Conservation (phyloP, 805 yeast genomes). For the Lipomyces sp. region DNA sequence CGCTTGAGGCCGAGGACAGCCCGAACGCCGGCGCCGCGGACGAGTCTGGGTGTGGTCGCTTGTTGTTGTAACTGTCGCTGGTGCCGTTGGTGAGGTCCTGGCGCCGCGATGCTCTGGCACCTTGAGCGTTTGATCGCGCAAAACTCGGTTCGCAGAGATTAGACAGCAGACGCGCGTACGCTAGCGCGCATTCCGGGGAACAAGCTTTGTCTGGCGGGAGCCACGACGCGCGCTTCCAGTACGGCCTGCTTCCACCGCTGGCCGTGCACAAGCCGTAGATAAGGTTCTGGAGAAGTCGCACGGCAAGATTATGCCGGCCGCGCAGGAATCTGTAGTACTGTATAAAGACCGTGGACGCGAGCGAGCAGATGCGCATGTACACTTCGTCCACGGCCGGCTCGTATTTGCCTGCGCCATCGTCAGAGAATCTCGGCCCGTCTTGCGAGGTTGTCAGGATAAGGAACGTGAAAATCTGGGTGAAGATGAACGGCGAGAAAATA, state of each 20-base stretch:
- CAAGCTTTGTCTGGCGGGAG: conserved; percentile 4
- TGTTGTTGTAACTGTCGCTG: too few relatives aligned
- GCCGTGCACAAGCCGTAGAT: conserved; percentile 46
- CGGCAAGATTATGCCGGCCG: conserved; percentile 68
- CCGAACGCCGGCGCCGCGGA: conserved; percentile 26
- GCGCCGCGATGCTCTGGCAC: too few relatives aligned
- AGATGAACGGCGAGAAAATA: conserved; percentile 61
- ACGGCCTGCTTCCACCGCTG: background rate
- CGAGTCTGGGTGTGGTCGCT: background rate
- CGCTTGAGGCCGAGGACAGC: conserved; percentile 49
- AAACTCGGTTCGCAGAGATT: conserved; percentile 19
- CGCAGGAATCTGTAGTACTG: conserved; percentile 67
- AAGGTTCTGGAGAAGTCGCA: conserved; percentile 48
- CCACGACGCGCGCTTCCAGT: conserved; percentile 25
- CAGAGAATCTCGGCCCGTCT: conserved; percentile 30
- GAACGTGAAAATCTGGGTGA: conserved; percentile 53
- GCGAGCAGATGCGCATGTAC: conserved; percentile 45
- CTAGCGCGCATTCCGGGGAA: conserved; percentile 11
- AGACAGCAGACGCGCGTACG: conserved; percentile 19
- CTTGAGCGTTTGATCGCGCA: background rate
- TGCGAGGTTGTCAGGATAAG: conserved; percentile 35
- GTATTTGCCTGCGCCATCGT: too few relatives aligned
- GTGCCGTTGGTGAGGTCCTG: too few relatives aligned
- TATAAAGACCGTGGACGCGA: conserved; percentile 59
- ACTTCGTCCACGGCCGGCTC: conserved; percentile 35